phyloP scores from a whole-genome alignment of 345 rosid species.

The Theobroma cacao region DNA sequence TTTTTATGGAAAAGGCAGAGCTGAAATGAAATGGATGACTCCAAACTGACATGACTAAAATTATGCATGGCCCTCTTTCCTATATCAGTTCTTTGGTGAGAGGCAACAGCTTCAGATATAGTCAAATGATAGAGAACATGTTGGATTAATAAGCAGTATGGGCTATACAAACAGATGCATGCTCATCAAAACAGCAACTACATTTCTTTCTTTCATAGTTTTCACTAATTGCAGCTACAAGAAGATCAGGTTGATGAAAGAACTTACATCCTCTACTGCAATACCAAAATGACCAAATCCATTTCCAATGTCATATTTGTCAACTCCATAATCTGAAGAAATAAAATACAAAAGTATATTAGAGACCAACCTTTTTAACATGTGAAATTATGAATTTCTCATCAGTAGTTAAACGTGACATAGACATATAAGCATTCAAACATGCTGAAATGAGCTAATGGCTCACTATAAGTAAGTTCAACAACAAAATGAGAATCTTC shows the following conservation, averaged over 20 bases:
- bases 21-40: neutral
- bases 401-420: neutral
- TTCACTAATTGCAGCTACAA: neutral
- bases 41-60: neutral
- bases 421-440: neutral
- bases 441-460: neutral
- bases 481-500: constrained; percentile 92
- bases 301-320: constrained; percentile 78
- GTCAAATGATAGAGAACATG: neutral
- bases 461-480: constrained; percentile 90
- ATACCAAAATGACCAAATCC: constrained; percentile 97
- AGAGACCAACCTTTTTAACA: neutral
- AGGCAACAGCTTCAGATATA: neutral
- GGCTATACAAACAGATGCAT: neutral
- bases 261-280: constrained; percentile 88
- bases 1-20: neutral
- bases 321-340: constrained; percentile 86
- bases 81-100: neutral
- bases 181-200: neutral
- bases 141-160: neutral
- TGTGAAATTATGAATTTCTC: neutral
- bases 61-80: neutral
- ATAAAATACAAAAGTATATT: neutral
- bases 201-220: neutral
- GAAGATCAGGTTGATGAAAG: neutral